phyloP scores from a whole-genome alignment of 169 alveolate species.

The Toxoplasma gondii region DNA sequence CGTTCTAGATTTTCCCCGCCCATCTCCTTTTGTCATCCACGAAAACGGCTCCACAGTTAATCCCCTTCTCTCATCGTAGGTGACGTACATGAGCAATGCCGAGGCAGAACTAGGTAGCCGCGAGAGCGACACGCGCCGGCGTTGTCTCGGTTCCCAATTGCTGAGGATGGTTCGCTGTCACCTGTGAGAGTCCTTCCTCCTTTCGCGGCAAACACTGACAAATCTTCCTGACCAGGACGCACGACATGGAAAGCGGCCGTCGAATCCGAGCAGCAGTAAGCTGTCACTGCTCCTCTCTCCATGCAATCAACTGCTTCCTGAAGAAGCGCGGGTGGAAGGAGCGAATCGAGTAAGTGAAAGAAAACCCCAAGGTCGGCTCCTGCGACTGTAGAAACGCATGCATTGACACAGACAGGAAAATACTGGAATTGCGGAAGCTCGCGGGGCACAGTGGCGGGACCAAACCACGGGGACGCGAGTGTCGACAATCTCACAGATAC shows the following conservation, averaged over 20 bases:
- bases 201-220: not conserved
- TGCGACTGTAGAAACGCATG: not conserved
- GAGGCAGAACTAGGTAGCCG: not conserved
- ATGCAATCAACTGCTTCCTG: slow-evolving; percentile 22
- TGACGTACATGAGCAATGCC: not conserved
- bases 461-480: too few relatives aligned
- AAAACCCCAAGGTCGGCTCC: not conserved
- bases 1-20: too few relatives aligned
- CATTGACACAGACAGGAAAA: too few relatives aligned
- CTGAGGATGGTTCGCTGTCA: not conserved
- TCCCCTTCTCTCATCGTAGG: not conserved
- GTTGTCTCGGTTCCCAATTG: not conserved
- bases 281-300: slow-evolving; percentile 2
- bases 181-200: not conserved
- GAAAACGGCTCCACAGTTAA: too few relatives aligned
- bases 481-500: too few relatives aligned
- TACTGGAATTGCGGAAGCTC: too few relatives aligned
- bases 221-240: not conserved
- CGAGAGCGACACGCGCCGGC: not conserved
- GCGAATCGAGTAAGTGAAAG: not conserved
- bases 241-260: not conserved
- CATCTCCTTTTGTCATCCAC: too few relatives aligned
- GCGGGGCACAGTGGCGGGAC: too few relatives aligned
- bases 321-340: slow-evolving; percentile 32
- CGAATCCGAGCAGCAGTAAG: not conserved